These are phyloP conservation scores for Pseudogymnoascus sp. DNA, from an alignment of 2,329 filamentous ascomycete genomes.

Conservation along the genomic window DNA sequence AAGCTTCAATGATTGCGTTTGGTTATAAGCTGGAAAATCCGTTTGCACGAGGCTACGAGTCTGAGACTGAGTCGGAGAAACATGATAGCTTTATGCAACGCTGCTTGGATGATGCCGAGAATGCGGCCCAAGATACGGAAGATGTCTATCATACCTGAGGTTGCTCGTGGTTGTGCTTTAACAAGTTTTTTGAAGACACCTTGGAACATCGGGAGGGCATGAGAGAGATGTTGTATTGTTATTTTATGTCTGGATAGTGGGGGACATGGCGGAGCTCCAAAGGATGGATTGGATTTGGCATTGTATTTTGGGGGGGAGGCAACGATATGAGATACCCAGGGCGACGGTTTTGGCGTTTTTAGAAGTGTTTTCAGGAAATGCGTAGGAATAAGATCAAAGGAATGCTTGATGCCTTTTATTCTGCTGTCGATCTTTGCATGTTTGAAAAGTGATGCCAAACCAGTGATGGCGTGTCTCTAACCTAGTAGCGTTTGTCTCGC, in stretches of 20 bases:
- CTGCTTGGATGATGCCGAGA: neutral
- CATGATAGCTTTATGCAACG: neutral
- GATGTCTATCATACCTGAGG: neutral
- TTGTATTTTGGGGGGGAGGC: neutral
- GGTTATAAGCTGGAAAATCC: neutral
- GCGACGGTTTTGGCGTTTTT: conserved; percentile 3
- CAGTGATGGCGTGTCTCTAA: neutral
- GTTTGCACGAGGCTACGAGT: neutral
- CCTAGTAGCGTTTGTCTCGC: neutral
- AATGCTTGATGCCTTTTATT: neutral
- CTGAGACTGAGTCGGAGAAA: neutral
- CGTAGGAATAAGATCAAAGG: neutral
- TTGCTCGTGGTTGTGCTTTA: neutral
- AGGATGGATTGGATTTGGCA: neutral
- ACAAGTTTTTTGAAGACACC: neutral
- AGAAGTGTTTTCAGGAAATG: neutral
- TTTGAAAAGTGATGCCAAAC: neutral
- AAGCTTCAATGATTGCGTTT: neutral
- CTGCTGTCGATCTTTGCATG: neutral
- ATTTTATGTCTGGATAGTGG: neutral
- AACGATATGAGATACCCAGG: neutral
- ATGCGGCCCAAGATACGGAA: neutral
- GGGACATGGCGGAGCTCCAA: neutral
- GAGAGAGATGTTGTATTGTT: neutral
- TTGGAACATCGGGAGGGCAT: too few relatives aligned